phyloP scores from a whole-genome alignment of 257 asterid species.

The Ballota nigra region DNA sequence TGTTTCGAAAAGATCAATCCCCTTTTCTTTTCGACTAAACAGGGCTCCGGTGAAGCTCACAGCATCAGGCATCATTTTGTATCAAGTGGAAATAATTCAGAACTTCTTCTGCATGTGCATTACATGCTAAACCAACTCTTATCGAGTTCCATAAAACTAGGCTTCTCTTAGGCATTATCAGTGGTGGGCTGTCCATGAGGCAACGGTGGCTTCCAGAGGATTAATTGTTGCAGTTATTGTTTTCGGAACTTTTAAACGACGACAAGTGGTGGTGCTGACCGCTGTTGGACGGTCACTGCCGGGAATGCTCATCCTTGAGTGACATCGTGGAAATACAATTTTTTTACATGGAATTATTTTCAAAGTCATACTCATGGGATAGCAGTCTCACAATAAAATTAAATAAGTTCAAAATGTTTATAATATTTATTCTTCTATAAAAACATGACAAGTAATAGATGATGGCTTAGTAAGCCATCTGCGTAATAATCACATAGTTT shows the following conservation, averaged over 20 bases:
- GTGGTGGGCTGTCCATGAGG: slow-evolving; percentile 70
- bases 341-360: too few relatives aligned
- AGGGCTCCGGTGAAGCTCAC: slow-evolving; percentile 85
- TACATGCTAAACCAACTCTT: slow-evolving; percentile 68
- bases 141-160: slow-evolving; percentile 80
- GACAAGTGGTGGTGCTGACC: slow-evolving; percentile 14
- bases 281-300: slow-evolving; percentile 17
- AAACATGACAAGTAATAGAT: too few relatives aligned
- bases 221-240: not conserved
- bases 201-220: slow-evolving; percentile 33
- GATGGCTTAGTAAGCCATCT: too few relatives aligned
- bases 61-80: slow-evolving; percentile 59
- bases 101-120: slow-evolving; percentile 55
- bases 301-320: slow-evolving; percentile 51
- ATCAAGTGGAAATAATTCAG: slow-evolving; percentile 43
- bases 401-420: too few relatives aligned
- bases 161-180: slow-evolving; percentile 58
- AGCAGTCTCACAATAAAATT: too few relatives aligned
- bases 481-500: too few relatives aligned
- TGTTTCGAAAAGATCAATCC: slow-evolving; percentile 41
- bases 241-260: slow-evolving; percentile 21
- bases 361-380: too few relatives aligned
- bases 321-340: too few relatives aligned
- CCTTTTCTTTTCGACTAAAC: slow-evolving; percentile 54
- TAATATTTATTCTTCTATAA: too few relatives aligned